Conservation (phyloP, 768 basidiomycete species). For the Albatrellus ellisii region DNA sequence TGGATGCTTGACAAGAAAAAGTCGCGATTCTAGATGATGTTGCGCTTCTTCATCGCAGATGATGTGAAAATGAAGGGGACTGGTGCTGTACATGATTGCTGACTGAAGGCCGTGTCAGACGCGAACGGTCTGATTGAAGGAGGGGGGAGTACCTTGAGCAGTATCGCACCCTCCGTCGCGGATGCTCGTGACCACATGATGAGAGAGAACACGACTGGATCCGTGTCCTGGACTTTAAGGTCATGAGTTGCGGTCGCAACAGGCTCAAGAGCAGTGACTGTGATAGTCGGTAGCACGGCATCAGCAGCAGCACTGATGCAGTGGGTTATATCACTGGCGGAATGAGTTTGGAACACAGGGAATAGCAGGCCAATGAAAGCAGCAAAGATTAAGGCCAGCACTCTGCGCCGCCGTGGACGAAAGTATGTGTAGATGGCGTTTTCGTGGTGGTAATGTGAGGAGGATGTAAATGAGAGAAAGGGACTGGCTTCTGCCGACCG, state of each 20-base stretch:
- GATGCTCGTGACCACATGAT: slow-evolving; percentile 9
- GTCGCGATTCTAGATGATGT: slow-evolving; percentile 23
- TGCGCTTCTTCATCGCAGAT: slow-evolving; percentile 33
- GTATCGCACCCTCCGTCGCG: slow-evolving; percentile 11
- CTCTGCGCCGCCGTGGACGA: too few species aligned
- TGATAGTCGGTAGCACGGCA: too few species aligned
- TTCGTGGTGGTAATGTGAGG: too few species aligned
- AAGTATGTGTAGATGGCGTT: too few species aligned
- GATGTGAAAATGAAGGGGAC: slow-evolving; percentile 29
- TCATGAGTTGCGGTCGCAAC: neutral
- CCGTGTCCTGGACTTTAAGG: neutral
- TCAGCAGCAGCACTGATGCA: too few species aligned
- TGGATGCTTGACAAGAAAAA: slow-evolving; percentile 27
- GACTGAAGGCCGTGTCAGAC: slow-evolving; percentile 15
- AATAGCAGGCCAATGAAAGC: too few species aligned
- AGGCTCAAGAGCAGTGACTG: slow-evolving; percentile 2
- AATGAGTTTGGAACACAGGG: too few species aligned
- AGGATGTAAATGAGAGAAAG: too few species aligned
- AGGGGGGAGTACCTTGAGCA: slow-evolving; percentile 9
- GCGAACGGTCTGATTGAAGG: neutral
- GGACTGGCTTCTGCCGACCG: too few species aligned
- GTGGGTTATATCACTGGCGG: too few species aligned
- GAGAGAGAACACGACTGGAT: slow-evolving; percentile 10
- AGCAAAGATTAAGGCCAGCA: too few species aligned
- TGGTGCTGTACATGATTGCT: slow-evolving; percentile 25